Base-by-base conservation (phyloP, 169 alveolate genomes). In the Babesia gibsoni region DNA sequence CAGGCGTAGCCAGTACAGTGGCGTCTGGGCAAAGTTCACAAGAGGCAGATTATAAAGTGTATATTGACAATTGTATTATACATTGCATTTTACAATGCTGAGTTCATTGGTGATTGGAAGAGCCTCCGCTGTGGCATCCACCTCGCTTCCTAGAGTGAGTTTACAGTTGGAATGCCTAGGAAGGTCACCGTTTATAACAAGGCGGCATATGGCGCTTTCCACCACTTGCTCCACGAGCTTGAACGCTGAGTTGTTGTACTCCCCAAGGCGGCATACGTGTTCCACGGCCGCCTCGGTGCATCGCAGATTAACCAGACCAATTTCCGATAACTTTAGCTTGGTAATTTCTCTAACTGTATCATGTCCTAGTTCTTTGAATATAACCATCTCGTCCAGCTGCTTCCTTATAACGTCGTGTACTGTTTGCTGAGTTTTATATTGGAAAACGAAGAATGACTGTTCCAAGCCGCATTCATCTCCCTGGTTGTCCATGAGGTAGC, bases 1-100 rank as follows among this genome's bases (percentile, higher is more conserved):
- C 37, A 67, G 83, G 68, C 42, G 88, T 4, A 59, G 80, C 23
- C 83, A 69, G 78, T 79, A 79, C 64, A 69, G 88, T 42, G 88
- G 88, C 2, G 67, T 79, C 0, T 68, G 83, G 88, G 66, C 82
- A 1, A 69, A 46, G 45, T 33, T 79, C n/a, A n/a, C 82, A 41
- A 67, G 88, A 33, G 69, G 79, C 36, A 29, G 35, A 30, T 70
- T 61, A 46, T 2, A 6, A 8, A 9, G 36, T 29, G n/a, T 30
- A 20, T 37, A 49, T 32, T 32, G 18, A 4, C 7, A 25, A 7
- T 10, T 37, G 7, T 16, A 4, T 65, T 12, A 2, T 23, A 7
- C 9, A 4, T n/a, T 20, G 22, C 33, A 22, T 9, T 7, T 3
- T 16, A 64, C 63, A 16, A 64, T 18, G 4, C 20, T 18, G 3